Evolutionary conservation across 2,329 filamentous ascomycete species (phyloP).

Genomic region (Akanthomyces lecanii): DNA sequence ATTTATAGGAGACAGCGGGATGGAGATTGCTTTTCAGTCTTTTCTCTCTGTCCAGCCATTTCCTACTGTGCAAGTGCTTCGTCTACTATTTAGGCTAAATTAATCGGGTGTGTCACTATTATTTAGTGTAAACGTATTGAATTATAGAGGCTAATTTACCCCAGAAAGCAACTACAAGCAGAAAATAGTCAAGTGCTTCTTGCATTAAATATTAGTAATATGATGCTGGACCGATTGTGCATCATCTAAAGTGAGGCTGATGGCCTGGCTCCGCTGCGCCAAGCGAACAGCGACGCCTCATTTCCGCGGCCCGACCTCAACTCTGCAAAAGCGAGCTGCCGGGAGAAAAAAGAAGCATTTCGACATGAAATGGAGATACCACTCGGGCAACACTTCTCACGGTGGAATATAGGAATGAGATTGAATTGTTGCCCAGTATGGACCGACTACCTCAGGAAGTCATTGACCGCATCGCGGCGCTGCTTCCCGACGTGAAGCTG

Average conservation of each 20-base stretch:
- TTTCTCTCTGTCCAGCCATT: no score
- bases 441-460: slow-evolving; percentile 9
- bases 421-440: background rate
- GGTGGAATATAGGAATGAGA: background rate
- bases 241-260: background rate
- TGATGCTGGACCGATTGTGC: background rate
- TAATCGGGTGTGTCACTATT: no score
- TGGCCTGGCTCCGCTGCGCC: background rate
- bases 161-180: no score
- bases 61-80: no score
- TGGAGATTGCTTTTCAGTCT: no score
- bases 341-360: background rate
- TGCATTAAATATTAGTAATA: no score
- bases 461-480: slow-evolving; percentile 10
- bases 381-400: no score
- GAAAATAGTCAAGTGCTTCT: no score
- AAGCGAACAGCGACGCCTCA: background rate
- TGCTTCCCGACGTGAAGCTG: background rate
- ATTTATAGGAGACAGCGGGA: no score
- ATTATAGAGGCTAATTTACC: no score
- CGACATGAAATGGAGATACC: background rate
- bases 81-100: no score
- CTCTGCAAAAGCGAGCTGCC: background rate
- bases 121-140: no score
- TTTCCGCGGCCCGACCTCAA: background rate